phyloP scores from a whole-genome alignment of 2,329 filamentous ascomycete genomes.

The Sclerotinia sclerotiorum region DNA sequence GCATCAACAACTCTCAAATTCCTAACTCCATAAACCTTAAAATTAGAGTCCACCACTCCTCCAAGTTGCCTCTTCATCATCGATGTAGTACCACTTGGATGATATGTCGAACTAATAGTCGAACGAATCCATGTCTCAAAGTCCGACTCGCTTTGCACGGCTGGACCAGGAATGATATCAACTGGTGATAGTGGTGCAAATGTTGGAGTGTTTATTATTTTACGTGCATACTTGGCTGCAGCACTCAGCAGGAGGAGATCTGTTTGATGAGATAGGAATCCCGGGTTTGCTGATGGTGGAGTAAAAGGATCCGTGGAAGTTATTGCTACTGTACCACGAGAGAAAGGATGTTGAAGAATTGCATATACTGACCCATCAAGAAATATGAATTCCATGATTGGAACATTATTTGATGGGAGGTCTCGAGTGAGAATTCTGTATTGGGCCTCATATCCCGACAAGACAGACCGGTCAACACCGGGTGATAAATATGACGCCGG shows the following conservation, averaged over 20 bases:
- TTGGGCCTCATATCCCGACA: constrained; percentile 16
- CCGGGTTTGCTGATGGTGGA: constrained; percentile 52
- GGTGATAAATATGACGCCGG: constrained; percentile 5
- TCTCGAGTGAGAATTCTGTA: constrained; percentile 21
- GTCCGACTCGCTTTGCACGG: constrained; percentile 3
- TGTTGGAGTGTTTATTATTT: neutral
- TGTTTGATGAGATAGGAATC: constrained; percentile 48
- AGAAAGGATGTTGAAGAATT: constrained; percentile 57
- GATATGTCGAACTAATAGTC: constrained; percentile 15
- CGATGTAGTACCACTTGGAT: constrained; percentile 29
- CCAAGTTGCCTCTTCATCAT: constrained; percentile 29
- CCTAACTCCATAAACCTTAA: constrained; percentile 29
- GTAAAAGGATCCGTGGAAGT: constrained; percentile 43
- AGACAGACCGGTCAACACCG: neutral
- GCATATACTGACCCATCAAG: constrained; percentile 40
- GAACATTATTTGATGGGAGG: constrained; percentile 12
- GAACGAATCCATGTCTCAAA: constrained; percentile 13
- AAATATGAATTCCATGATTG: constrained; percentile 20
- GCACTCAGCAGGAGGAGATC: constrained; percentile 15
- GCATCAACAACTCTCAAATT: constrained; percentile 32
- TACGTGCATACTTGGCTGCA: neutral
- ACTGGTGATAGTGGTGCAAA: constrained; percentile 10
- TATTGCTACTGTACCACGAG: constrained; percentile 59
- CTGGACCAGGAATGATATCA: constrained; percentile 1
- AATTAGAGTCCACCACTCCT: constrained; percentile 29